Evolutionary conservation across 768 basidiomycete genomes (phyloP), one percentile per base, ranked within the genome.

Genomic region (Collybiopsis confluens): DNA sequence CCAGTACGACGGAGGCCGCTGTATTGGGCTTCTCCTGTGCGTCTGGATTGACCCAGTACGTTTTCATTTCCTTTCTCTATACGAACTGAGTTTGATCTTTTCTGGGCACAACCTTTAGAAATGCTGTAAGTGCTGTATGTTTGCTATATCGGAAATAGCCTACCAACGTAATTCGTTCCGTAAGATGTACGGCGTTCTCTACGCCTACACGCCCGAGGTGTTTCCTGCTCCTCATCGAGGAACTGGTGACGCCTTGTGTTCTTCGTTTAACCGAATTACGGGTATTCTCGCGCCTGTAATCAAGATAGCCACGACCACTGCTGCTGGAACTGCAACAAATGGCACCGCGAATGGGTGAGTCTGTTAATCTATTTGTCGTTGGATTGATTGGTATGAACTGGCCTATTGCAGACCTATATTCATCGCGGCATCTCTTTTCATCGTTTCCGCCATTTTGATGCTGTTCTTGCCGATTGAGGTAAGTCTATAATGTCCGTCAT

Each of bases 211-310:
- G 2, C 80, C 80, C 18, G 78, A 82, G 60, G 54, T 82, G 18
- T 81, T 82, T 66, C 80, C 80, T 13, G 77, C 80, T 2, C 75
- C 68, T 54, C 72, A 76, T 45, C 68, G 78, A 52, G 81, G 82
- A 10, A 83, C 81, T 1, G 82, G 82, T 21, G 80, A 78, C 40
- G 80, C 77, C 10, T 67, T 83, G 30, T 77, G 78, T 21, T 70
- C 80, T 2, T 69, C 72, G 13, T 74, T 78, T 13, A 82, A 79
- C 60, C 73, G 83, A 16, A 60, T 86, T 37, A 82, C 82, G 52
- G 83, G 84, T 21, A 73, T 86, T 58, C 80, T 83, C 73, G 77
- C 73, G 46, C 56, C 74, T 1, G 62, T 63, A 21, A 63, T 63
- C 52, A 53, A 53, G 26, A 53, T 53, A n/a, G 52, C 35, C 27